A percentile compares a stretch with the other conserved stretches of the same genome.
phyloP scores from a whole-genome alignment of 176 grass and related monocot species.

The Triticum monococcum region DNA sequence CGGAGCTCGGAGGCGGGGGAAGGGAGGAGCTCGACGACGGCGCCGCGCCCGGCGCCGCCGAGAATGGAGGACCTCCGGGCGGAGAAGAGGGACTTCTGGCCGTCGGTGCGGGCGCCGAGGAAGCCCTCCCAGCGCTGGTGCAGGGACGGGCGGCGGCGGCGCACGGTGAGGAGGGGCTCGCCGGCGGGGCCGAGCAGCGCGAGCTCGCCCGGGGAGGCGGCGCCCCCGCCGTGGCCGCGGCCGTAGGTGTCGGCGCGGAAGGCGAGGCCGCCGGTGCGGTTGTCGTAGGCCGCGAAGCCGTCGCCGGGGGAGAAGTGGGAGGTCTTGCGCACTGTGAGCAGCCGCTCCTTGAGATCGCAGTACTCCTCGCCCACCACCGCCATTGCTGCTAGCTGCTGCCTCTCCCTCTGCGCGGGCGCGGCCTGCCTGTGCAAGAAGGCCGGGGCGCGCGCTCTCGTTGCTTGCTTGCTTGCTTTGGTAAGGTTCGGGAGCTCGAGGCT shows the following conservation, averaged over 20 bases:
- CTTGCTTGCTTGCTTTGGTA: not conserved
- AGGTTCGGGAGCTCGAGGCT: not conserved
- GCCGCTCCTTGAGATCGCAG: slow-evolving; percentile 61
- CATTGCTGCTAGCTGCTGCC: not conserved
- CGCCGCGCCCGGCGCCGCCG: slow-evolving; percentile 50
- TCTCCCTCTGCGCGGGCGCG: not conserved
- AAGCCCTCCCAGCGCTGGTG: slow-evolving; percentile 97
- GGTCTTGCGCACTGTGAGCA: slow-evolving; percentile 93
- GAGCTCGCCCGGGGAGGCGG: slow-evolving; percentile 56
- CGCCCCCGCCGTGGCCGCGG: slow-evolving; percentile 39
- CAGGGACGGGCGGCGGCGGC: slow-evolving; percentile 76
- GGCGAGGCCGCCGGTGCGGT: slow-evolving; percentile 64
- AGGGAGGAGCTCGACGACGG: slow-evolving; percentile 47
- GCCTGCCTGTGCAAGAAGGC: not conserved
- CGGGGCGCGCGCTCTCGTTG: not conserved
- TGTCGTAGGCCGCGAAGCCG: slow-evolving; percentile 90
- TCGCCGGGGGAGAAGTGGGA: slow-evolving; percentile 80
- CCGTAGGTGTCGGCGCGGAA: slow-evolving; percentile 86
- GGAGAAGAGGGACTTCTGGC: slow-evolving; percentile 77
- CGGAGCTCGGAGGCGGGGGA: slow-evolving; percentile 41
- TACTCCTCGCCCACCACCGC: slow-evolving; percentile 67
- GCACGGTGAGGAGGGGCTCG: slow-evolving; percentile 71
- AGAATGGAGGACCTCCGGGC: slow-evolving; percentile 76
- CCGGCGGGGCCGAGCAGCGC: slow-evolving; percentile 70
- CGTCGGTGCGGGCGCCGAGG: slow-evolving; percentile 60